phyloP scores from a whole-genome alignment of 2,329 filamentous ascomycete species.

The Raffaelea ambrosiae region DNA sequence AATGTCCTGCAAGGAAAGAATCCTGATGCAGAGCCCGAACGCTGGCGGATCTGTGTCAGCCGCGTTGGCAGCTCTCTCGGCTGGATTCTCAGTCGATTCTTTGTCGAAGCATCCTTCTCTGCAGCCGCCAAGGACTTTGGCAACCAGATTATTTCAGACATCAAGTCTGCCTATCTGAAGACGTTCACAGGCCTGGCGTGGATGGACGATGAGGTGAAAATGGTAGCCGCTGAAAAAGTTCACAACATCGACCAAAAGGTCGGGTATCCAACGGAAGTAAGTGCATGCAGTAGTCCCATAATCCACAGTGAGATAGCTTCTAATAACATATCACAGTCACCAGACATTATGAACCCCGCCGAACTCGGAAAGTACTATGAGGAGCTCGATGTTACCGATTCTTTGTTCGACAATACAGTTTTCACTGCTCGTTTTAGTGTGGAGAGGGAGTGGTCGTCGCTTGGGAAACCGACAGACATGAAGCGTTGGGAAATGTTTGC shows the following conservation, averaged over 20 bases:
- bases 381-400: constrained; percentile 37
- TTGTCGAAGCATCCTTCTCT: constrained; percentile 59
- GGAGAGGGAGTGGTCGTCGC: constrained; percentile 42
- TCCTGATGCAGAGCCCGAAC: constrained; percentile 51
- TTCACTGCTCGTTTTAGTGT: constrained; percentile 39
- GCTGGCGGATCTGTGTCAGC: constrained; percentile 57
- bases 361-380: constrained; percentile 49
- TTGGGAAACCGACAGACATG: constrained; percentile 52
- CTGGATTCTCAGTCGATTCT: constrained; percentile 65
- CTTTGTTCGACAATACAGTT: constrained; percentile 51
- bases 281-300: not conserved
- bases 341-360: constrained; percentile 50
- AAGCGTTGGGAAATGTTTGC: constrained; percentile 53
- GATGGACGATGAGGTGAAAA: constrained; percentile 55
- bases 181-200: constrained; percentile 51
- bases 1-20: constrained; percentile 54
- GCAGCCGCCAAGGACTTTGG: constrained; percentile 58
- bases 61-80: constrained; percentile 38
- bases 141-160: constrained; percentile 61
- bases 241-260: constrained; percentile 61
- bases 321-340: constrained; percentile 19
- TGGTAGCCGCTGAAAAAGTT: constrained; percentile 55
- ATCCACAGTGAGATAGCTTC: not conserved
- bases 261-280: constrained; percentile 48
- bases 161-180: constrained; percentile 56